Conservation (phyloP, 257 asterid species). For the Solanum chilense region DNA sequence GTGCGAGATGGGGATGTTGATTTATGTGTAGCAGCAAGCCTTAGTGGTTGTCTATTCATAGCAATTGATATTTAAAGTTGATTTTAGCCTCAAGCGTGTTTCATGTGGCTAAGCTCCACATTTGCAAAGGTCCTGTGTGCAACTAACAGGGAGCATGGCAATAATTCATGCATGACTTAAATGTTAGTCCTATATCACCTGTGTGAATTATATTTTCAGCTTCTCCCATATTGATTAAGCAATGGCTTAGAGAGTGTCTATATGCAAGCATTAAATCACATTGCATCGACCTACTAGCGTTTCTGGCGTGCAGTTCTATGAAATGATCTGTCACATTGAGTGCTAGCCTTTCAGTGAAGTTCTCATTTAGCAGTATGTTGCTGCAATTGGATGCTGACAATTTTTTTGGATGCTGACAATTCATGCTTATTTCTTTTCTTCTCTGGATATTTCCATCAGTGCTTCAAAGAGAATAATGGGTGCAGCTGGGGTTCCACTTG, state of each 20-base stretch:
- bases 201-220: not conserved
- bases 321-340: not conserved
- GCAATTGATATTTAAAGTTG: not conserved
- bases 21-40: not conserved
- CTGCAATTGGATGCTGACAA: not conserved
- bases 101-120: not conserved
- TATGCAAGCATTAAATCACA: not conserved
- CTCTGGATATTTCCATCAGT: slow-evolving; percentile 30
- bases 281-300: not conserved
- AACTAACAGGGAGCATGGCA: not conserved
- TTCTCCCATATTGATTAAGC: not conserved
- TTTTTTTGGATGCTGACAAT: not conserved
- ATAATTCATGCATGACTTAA: not conserved
- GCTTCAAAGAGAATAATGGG: slow-evolving; percentile 99
- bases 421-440: not conserved
- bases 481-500: slow-evolving; percentile 99
- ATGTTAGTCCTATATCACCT: not conserved
- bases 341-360: not conserved
- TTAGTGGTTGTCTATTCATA: not conserved
- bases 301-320: not conserved
- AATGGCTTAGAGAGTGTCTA: not conserved
- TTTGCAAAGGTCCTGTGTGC: not conserved
- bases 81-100: not conserved
- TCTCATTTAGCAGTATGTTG: not conserved
- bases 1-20: not conserved